phyloP scores from a whole-genome alignment of 768 basidiomycete species.

The Coprinellus aureogranulatus region DNA sequence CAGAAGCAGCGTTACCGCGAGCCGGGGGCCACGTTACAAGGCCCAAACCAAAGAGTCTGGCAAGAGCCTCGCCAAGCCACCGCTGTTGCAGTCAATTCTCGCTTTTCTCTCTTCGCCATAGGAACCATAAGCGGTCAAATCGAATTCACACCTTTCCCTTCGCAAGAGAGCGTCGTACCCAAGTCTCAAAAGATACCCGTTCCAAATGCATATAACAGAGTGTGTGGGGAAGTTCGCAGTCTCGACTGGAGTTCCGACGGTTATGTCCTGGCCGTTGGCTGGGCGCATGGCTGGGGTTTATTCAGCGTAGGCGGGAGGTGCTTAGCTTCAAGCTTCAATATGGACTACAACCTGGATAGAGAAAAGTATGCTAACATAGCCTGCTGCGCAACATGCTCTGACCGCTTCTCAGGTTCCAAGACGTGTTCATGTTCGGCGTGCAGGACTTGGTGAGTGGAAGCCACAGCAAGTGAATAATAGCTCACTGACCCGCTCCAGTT shows the following conservation, averaged over 20 bases:
- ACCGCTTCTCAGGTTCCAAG: constrained; percentile 56
- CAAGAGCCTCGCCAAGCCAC: constrained; percentile 67
- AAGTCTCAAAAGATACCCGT: constrained; percentile 60
- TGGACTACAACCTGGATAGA: constrained; percentile 59
- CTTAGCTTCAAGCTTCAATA: constrained; percentile 72
- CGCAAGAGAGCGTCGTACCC: constrained; percentile 54
- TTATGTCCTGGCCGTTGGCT: constrained; percentile 90
- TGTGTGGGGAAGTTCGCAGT: constrained; percentile 59
- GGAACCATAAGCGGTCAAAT: constrained; percentile 72
- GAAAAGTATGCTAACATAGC: constrained; percentile 38
- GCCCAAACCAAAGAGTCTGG: constrained; percentile 37
- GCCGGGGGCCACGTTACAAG: constrained; percentile 31
- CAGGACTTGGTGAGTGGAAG: constrained; percentile 57
- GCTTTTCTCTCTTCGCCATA: constrained; percentile 79
- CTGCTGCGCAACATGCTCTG: not conserved
- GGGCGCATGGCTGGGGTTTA: constrained; percentile 86
- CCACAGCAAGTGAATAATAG: not conserved
- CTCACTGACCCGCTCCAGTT: constrained; percentile 50
- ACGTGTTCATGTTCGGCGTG: constrained; percentile 83
- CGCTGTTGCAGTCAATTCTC: constrained; percentile 66
- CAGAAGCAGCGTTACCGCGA: constrained; percentile 69
- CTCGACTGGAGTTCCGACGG: constrained; percentile 96
- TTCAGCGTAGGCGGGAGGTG: constrained; percentile 89
- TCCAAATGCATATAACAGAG: constrained; percentile 58
- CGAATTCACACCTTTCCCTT: constrained; percentile 67